Evolutionary conservation across 2,329 filamentous ascomycete genomes (phyloP).

Genomic region (Cadophora luteo-olivacea): DNA sequence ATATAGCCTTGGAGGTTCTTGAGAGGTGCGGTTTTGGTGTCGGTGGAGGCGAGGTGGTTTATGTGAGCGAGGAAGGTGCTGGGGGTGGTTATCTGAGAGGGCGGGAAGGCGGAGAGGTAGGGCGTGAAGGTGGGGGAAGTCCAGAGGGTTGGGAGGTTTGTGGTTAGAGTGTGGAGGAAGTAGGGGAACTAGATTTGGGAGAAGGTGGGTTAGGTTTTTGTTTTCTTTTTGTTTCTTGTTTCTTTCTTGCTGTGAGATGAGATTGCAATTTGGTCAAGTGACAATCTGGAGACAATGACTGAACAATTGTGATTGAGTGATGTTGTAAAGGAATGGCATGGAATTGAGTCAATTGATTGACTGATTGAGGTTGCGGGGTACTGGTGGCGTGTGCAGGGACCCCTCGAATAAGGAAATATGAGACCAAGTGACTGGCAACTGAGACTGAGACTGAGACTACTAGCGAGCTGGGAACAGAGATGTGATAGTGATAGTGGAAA

Average conservation of each 20-base stretch:
- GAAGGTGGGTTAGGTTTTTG: constrained; percentile 23
- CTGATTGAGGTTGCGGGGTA: constrained; percentile 28
- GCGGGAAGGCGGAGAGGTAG: constrained; percentile 76
- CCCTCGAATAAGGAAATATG: constrained; percentile 7
- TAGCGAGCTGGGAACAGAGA: constrained; percentile 1
- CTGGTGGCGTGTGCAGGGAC: constrained; percentile 23
- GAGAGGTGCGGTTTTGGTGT: constrained; percentile 78
- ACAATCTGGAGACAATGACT: background rate
- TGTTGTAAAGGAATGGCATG: background rate
- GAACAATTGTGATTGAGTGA: background rate
- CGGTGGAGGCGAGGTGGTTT: constrained; percentile 70
- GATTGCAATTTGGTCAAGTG: constrained; percentile 12
- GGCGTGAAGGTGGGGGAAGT: constrained; percentile 65
- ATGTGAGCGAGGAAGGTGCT: constrained; percentile 70
- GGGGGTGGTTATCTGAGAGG: constrained; percentile 64
- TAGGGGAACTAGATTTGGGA: constrained; percentile 71
- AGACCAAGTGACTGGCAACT: constrained; percentile 5
- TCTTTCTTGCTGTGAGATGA: background rate
- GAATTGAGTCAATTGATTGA: background rate
- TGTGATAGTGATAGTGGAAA: constrained; percentile 20
- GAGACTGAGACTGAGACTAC: background rate
- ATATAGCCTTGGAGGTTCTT: constrained; percentile 83
- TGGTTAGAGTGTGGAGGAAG: constrained; percentile 70
- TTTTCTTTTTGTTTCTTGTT: no score
- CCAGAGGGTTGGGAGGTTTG: constrained; percentile 71